Evolutionary conservation across 805 yeast genomes (phyloP), one percentile per base, ranked within the genome.

Genomic region (Spathaspora passalidarum): DNA sequence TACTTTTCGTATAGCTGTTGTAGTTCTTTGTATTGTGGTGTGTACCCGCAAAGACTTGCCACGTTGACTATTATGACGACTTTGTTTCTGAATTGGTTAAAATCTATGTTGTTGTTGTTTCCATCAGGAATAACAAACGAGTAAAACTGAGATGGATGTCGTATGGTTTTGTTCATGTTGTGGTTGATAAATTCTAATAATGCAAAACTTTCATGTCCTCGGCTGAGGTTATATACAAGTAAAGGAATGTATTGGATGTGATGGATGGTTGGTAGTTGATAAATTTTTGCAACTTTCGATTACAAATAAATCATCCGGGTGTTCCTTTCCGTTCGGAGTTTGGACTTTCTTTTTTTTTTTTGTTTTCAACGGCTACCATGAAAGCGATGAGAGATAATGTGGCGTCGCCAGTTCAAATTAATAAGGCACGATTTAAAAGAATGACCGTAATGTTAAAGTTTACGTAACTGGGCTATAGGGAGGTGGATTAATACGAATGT

Each of bases 11-110:
- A 82, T 11, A 90, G 66, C 35, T 63, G 68, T 66, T 90, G 91
- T 29, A 90, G 68, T 43, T 83, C 92, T 44, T 73, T 68, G 62
- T 85, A 86, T 63, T 89, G 96, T 46, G 86, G 82, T 3, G 94
- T 82, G 66, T 81, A 82, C 4, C 73, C 73, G 52, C 95, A 88
- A 67, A 88, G 84, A 59, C 94, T 84, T 14, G 97, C 97, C 32
- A 88, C 92, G 64, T 89, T 89, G 49, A 90, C 95, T 46, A 90
- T 73, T 38, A 89, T 64, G 14, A 90, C 91, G 38, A 84, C 95
- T 64, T 89, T 86, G 36, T 92, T 95, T 62, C 84, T 76, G 48
- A 86, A 71, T 49, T 82, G 68, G 37, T 65, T 55, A 56, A 89
- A 82, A 22, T 85, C 76, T 62, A 71, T 84, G 17, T 78, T 79